Percentiles rank a stretch among this genome's conserved stretches.
These are phyloP conservation scores for Pseudogymnoascus sp. DNA, from an alignment of 2,329 filamentous ascomycete genomes.

Conservation along the genomic window DNA sequence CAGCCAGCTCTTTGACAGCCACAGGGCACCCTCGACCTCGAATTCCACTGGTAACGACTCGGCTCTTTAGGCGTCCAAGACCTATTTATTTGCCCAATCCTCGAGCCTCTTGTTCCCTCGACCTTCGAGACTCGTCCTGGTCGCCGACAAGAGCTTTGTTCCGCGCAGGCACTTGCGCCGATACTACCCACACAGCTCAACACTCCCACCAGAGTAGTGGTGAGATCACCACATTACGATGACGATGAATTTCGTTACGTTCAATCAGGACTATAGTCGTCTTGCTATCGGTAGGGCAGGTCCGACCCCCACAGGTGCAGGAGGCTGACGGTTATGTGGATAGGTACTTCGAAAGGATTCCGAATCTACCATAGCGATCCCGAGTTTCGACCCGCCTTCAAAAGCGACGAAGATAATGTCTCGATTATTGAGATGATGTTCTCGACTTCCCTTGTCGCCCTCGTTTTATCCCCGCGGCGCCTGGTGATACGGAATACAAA, in stretches of 20 bases:
- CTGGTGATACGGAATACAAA: conserved; percentile 97
- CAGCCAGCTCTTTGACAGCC: conserved; percentile 7
- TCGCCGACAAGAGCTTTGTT: neutral
- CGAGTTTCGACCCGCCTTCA: conserved; percentile 80
- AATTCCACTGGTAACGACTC: neutral
- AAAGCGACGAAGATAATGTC: conserved; percentile 89
- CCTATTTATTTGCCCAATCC: neutral
- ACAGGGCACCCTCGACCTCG: conserved; percentile 5
- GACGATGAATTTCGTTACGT: conserved; percentile 95
- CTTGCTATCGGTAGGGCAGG: conserved; percentile 69
- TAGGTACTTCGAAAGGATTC: conserved; percentile 87
- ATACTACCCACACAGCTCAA: neutral
- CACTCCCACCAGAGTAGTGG: neutral
- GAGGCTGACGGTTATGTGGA: conserved; percentile 15
- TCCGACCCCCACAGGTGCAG: neutral
- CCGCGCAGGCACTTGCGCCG: conserved; percentile 7
- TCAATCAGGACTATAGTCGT: conserved; percentile 98
- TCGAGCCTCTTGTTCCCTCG: neutral
- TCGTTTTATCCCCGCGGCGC: conserved; percentile 84
- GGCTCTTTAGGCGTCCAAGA: neutral
- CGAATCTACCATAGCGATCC: conserved; percentile 96
- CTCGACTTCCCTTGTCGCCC: conserved; percentile 89
- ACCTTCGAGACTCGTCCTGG: neutral
- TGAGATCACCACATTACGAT: conserved; percentile 36
- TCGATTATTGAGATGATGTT: conserved; percentile 98